A percentile compares a stretch with the other conserved stretches of the same genome.
These are phyloP conservation scores for Acarospora socialis DNA, from an alignment of 2,329 filamentous ascomycete species.

Conservation along the genomic window DNA sequence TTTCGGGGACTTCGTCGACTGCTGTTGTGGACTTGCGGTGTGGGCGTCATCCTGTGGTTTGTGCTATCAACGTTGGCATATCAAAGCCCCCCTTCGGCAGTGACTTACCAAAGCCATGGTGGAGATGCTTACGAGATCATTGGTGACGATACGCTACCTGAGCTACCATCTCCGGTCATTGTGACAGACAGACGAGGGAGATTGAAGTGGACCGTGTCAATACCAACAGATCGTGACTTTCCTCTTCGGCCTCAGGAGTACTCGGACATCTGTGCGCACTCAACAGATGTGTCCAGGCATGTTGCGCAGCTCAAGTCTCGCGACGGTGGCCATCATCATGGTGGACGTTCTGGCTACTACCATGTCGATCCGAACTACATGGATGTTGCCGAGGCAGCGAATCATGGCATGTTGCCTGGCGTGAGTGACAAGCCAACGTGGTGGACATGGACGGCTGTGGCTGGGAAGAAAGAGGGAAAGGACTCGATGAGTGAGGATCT, in stretches of 20 bases:
- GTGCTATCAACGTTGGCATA: conserved; percentile 23
- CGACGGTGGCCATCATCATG: conserved; percentile 27
- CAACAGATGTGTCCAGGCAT: conserved; percentile 47
- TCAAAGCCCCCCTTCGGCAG: conserved; percentile 19
- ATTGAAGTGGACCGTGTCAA: conserved; percentile 67
- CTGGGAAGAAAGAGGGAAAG: conserved; percentile 9
- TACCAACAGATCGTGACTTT: conserved; percentile 52
- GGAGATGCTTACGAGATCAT: conserved; percentile 51
- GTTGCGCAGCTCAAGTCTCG: conserved; percentile 38
- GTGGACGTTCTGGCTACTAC: conserved; percentile 40
- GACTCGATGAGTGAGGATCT: conserved; percentile 24
- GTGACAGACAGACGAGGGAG: conserved; percentile 50
- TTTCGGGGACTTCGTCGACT: conserved; percentile 44
- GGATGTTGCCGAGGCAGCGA: conserved; percentile 59
- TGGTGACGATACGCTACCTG: conserved; percentile 49
- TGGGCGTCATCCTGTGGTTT: conserved; percentile 40
- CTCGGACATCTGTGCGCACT: conserved; percentile 52
- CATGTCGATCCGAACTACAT: conserved; percentile 54
- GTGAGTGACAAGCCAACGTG: conserved; percentile 8
- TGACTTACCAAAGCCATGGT: conserved; percentile 27
- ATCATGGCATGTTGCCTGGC: conserved; percentile 44
- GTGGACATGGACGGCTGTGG: neutral
- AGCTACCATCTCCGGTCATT: conserved; percentile 58
- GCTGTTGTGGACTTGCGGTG: conserved; percentile 38
- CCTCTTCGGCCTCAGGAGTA: conserved; percentile 55